Evolutionary conservation across 345 rosid species (phyloP), one percentile per base, ranked within the genome.

Genomic region (Trapa incisa): DNA sequence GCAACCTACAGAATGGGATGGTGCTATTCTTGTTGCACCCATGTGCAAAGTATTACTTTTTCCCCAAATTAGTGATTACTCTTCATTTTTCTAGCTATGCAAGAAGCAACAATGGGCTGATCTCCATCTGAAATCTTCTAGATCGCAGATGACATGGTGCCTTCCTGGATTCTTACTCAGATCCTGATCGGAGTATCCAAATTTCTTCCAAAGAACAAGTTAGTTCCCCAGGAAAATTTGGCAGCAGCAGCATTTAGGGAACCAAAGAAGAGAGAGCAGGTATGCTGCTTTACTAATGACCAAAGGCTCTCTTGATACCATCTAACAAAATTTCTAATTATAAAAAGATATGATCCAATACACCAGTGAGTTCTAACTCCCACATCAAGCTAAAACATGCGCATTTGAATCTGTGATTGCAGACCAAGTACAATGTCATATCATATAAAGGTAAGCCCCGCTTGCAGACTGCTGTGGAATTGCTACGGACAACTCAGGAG

Each of bases 91-190:
- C 42, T 43, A 3, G 37, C 52, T n/a, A 42, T 22, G 67, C 6
- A 3, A 65, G 22, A 35, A 41, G 5, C 3, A 64, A n/a, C 13
- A 4, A 22, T 33, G 47, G 53, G 53, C 67, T 42, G 50, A 65
- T 53, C 10, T 17, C 13, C 15, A 6, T 37, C 35, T 42, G 16
- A 65, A 54, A 45, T 16, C 61, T 12, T 69, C 57, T 78, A 94
- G 99, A 89, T 94, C 75, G 88, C 97, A 71, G 99, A 89, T 69
- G 86, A 89, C 75, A 77, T 94, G 85, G 80, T 77, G 71, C 99
- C 99, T 13, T 88, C 93, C 10, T 71, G 75, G 64, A 42, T 86
- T 2, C 38, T 91, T 68, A 80, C 78, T 52, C 80, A 84, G 73
- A 33, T 94, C 36, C 81, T 94, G 74, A 89, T 91, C 0, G 90